Evolutionary conservation across 2,329 filamentous ascomycete genomes (phyloP).

Genomic region (Ophiostoma ips): DNA sequence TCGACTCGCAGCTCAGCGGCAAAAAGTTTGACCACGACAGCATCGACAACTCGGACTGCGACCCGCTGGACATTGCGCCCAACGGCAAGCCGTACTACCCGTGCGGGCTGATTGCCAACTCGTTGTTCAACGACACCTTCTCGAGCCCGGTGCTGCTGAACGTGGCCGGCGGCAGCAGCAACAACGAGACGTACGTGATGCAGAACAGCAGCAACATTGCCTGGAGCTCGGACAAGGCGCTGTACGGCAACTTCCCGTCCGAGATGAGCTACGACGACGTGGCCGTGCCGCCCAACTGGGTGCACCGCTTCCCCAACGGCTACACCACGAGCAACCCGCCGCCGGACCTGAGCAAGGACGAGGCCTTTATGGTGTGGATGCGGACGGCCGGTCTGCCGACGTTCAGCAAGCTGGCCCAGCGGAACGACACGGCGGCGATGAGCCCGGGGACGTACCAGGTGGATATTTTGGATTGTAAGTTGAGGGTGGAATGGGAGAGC

Average conservation of each 20-base stretch:
- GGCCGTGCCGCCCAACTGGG: conserved; percentile 79
- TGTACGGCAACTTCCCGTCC: conserved; percentile 51
- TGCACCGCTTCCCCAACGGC: conserved; percentile 49
- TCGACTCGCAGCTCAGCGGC: conserved; percentile 68
- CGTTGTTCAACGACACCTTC: conserved; percentile 91
- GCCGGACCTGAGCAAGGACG: conserved; percentile 59
- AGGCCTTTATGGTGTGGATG: conserved; percentile 98
- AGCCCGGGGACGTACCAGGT: conserved; percentile 58
- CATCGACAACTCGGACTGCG: conserved; percentile 58
- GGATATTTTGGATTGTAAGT: conserved; percentile 65
- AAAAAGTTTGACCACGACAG: conserved; percentile 42
- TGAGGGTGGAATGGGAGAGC: no score
- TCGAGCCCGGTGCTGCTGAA: conserved; percentile 48
- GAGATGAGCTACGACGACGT: conserved; percentile 53
- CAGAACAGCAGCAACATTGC: conserved; percentile 61
- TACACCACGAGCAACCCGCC: conserved; percentile 54
- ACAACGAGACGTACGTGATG: conserved; percentile 56
- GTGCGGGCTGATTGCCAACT: conserved; percentile 92
- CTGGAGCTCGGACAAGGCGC: conserved; percentile 67
- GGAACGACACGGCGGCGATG: conserved; percentile 64
- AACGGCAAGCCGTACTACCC: conserved; percentile 71
- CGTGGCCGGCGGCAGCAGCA: conserved; percentile 23
- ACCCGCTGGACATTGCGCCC: conserved; percentile 43
- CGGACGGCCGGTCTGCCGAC: conserved; percentile 83
- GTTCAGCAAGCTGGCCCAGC: conserved; percentile 84